Conservation (phyloP, 495 filamentous ascomycete species). For the Aspergillus nanangensis region DNA sequence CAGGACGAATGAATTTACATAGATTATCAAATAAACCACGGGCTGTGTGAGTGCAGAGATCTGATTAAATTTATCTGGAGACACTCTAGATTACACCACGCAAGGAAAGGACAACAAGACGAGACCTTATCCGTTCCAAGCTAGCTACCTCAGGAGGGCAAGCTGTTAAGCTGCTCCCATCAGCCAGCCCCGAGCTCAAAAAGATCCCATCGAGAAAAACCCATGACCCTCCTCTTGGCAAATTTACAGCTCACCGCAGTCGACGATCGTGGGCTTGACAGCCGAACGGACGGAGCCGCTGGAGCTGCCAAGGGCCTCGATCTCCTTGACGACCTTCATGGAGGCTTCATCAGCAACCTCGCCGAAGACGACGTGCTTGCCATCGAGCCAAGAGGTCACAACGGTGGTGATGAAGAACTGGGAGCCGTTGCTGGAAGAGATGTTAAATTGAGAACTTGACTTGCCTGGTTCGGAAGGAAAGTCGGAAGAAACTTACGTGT, state of each 20-base stretch:
- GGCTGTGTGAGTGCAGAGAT: not conserved
- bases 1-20: too few species aligned
- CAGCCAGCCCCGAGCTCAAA: not conserved
- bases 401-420: slow-evolving; percentile 99
- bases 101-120: slow-evolving; percentile 9
- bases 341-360: slow-evolving; percentile 72
- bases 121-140: not conserved
- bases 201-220: slow-evolving; percentile 2
- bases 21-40: too few species aligned
- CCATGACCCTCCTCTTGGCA: slow-evolving; percentile 3
- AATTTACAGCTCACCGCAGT: slow-evolving; percentile 50
- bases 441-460: too few species aligned
- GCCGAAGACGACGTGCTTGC: slow-evolving; percentile 98
- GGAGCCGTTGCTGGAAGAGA: slow-evolving; percentile 72
- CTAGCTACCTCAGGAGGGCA: too few species aligned
- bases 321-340: slow-evolving; percentile 59
- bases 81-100: slow-evolving; percentile 26
- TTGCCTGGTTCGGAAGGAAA: too few species aligned
- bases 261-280: slow-evolving; percentile 65
- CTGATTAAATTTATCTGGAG: slow-evolving; percentile 5
- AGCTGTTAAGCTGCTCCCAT: not conserved
- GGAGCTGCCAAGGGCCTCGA: slow-evolving; percentile 66
- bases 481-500: slow-evolving; percentile 62
- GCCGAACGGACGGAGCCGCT: slow-evolving; percentile 57
- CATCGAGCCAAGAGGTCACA: slow-evolving; percentile 84